phyloP scores from a whole-genome alignment of 2,329 filamentous ascomycete genomes.

The Penicillium sp. region DNA sequence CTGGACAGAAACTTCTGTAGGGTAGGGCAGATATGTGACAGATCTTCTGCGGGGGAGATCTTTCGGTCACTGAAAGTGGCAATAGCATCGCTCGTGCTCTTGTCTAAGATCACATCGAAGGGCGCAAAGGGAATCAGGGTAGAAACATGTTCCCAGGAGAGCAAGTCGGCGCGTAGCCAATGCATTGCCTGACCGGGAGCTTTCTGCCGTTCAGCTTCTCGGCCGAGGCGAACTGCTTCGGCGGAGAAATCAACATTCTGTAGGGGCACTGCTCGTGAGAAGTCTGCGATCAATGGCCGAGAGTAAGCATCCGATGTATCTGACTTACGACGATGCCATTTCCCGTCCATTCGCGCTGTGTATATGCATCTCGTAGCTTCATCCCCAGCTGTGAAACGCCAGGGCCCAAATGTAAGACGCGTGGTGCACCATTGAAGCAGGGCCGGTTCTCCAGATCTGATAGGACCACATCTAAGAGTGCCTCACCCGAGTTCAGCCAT shows the following conservation, averaged over 20 bases:
- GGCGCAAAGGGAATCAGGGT: constrained; percentile 23
- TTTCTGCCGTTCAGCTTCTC: constrained; percentile 20
- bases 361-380: constrained; percentile 28
- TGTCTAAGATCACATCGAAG: constrained; percentile 34
- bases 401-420: constrained; percentile 33
- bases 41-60: constrained; percentile 11
- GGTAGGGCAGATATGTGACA: constrained; percentile 18
- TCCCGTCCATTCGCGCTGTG: constrained; percentile 24
- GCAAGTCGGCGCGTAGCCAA: constrained; percentile 30
- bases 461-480: constrained; percentile 26
- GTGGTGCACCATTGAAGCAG: constrained; percentile 10
- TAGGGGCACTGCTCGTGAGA: not conserved
- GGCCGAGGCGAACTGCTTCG: constrained; percentile 35
- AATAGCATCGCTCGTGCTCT: constrained; percentile 38
- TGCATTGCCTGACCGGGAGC: constrained; percentile 25
- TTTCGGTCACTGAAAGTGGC: constrained; percentile 23
- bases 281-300: not conserved
- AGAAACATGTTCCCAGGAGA: constrained; percentile 30
- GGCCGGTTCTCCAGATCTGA: constrained; percentile 21
- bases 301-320: not conserved
- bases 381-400: constrained; percentile 31
- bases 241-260: constrained; percentile 37
- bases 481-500: constrained; percentile 35
- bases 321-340: constrained; percentile 31
- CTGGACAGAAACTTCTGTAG: constrained; percentile 16